Percentiles rank a stretch among this genome's conserved stretches.
These are phyloP conservation scores for Botrytis fragariae DNA, from an alignment of 2,329 filamentous ascomycete species.

Conservation along the genomic window DNA sequence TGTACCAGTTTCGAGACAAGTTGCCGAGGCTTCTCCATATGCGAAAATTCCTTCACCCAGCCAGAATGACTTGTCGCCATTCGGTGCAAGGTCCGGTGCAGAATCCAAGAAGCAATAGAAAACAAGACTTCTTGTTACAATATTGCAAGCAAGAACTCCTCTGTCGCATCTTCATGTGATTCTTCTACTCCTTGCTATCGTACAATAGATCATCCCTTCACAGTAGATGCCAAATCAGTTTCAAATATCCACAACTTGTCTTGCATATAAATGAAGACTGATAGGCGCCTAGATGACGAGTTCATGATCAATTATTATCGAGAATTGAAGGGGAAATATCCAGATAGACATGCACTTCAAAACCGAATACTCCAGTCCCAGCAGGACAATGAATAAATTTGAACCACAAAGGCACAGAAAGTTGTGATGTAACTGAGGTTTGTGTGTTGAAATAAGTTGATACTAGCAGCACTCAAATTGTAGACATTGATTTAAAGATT, in stretches of 20 bases:
- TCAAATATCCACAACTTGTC: background rate
- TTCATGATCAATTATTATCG: background rate
- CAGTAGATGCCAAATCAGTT: no score
- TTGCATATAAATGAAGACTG: background rate
- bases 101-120: no score
- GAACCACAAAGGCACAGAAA: background rate
- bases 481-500: background rate
- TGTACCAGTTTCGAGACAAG: background rate
- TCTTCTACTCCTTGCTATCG: background rate
- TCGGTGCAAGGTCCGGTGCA: no score
- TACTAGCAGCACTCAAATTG: no score
- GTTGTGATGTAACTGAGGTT: background rate
- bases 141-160: no score
- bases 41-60: no score
- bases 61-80: no score
- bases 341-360: background rate
- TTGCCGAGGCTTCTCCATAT: no score
- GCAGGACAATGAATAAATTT: background rate
- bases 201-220: accelerated
- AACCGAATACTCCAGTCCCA: background rate
- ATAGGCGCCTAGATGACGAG: background rate
- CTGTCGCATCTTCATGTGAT: background rate
- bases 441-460: background rate
- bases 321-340: accelerated
- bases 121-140: no score